Evolutionary conservation across 495 filamentous ascomycete genomes (phyloP), one percentile per base, ranked within the genome.

Genomic region (Penicillium samsonianum): DNA sequence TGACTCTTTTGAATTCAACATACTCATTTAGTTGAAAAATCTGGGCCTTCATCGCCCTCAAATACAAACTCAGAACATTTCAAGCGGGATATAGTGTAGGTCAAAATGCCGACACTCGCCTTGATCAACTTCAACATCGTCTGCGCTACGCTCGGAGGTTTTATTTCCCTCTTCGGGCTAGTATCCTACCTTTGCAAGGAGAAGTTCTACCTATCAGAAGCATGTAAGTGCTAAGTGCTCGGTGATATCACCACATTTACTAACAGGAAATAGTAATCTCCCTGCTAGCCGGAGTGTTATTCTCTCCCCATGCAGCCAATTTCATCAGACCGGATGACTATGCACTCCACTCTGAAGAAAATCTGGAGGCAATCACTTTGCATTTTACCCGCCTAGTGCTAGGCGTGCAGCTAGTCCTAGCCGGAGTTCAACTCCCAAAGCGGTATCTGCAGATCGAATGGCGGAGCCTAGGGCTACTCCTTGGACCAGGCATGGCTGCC

Each of bases 101-200:
- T 17, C 56, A 68, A 76, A 64, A 96, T 96, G 91, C 91, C 91
- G 50, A 90, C 87, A 43, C 76, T 95, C 51, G 82, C 80, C 6
- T 61, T 90, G 43, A 87, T 83, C 65, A 91, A 95, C 70, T 96
- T 96, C 80, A 96, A 96, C 69, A 90, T 96, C 57, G 84, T 91
- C 56, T 87, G 90, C 65, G 86, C 89, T 55, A 85, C 88, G 10
- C 73, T 96, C 12, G 92, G 92, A 25, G 91, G 89, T 17, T 98
- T 93, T 74, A 86, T 98, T 42, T 90, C 89, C 2, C 64, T 95
- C 20, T 98, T 95, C 67, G 90, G 89, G 9, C 77, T 96, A 37
- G 90, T 96, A 0, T 94, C 90, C 3, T 96, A 92, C 71, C 81
- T 96, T 11, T 81, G 87, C 72, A 96, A 96, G 66, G 92, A 96